Conservation (phyloP, 2,329 filamentous ascomycete genomes). For the Fusarium avenaceum region DNA sequence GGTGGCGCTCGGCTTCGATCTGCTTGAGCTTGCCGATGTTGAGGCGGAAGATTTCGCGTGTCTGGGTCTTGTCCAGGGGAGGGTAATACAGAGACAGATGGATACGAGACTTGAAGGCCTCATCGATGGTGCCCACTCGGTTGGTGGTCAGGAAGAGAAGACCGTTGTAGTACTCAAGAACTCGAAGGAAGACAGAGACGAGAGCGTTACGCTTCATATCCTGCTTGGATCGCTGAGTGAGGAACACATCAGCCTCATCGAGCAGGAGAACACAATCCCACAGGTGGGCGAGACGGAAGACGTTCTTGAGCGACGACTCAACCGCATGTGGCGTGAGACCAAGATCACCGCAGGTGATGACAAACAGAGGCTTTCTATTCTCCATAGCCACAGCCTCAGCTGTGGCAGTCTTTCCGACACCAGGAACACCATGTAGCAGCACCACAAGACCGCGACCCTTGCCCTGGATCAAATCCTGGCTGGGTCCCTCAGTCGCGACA, state of each 20-base stretch:
- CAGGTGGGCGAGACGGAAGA: slow-evolving; percentile 58
- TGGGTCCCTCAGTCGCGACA: slow-evolving; percentile 45
- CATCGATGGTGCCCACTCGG: slow-evolving; percentile 62
- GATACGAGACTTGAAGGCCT: slow-evolving; percentile 64
- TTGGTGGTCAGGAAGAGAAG: slow-evolving; percentile 66
- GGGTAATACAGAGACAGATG: slow-evolving; percentile 61
- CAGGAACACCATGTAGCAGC: slow-evolving; percentile 62
- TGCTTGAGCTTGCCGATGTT: slow-evolving; percentile 56
- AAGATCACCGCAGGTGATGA: slow-evolving; percentile 64
- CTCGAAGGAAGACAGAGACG: slow-evolving; percentile 60
- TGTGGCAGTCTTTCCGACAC: slow-evolving; percentile 64
- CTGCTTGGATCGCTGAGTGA: slow-evolving; percentile 48
- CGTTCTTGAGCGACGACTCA: slow-evolving; percentile 57
- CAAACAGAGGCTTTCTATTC: slow-evolving; percentile 60
- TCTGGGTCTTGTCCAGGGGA: slow-evolving; percentile 55
- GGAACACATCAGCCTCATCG: slow-evolving; percentile 56
- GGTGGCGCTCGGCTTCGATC: slow-evolving; percentile 54
- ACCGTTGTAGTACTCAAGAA: slow-evolving; percentile 63
- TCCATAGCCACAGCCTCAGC: slow-evolving; percentile 60
- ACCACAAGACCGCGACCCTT: slow-evolving; percentile 62
- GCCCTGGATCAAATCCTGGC: slow-evolving; percentile 60
- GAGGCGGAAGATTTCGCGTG: slow-evolving; percentile 58
- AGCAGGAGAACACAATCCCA: slow-evolving; percentile 58
- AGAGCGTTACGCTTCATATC: slow-evolving; percentile 55
- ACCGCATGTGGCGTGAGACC: slow-evolving; percentile 59